Percentiles rank a stretch among this genome's conserved stretches.
Evolutionary conservation across 257 asterid genomes (phyloP).

Genomic region (Galeopsis tetrahit): DNA sequence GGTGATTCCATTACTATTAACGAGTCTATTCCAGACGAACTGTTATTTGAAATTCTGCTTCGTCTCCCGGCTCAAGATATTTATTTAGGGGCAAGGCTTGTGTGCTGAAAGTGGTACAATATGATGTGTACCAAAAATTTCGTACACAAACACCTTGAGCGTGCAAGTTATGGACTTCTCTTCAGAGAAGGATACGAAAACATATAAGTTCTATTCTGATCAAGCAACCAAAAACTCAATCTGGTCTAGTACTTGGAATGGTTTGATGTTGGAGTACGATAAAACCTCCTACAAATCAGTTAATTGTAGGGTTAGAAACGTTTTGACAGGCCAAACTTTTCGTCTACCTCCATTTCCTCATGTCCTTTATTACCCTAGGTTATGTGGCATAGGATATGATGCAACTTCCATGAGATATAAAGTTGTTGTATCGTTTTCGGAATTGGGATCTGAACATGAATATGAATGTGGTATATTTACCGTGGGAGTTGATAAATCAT

Average conservation of each 20-base stretch:
- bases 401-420: background rate
- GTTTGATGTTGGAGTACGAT: background rate
- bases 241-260: background rate
- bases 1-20: background rate
- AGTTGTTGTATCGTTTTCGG: background rate
- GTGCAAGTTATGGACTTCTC: no score
- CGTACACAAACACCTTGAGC: background rate
- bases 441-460: no score
- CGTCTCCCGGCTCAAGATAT: conserved; percentile 6
- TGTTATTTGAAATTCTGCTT: background rate
- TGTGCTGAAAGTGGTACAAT: background rate
- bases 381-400: background rate
- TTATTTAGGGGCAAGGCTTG: background rate
- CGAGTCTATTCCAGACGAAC: background rate
- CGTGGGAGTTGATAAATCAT: background rate
- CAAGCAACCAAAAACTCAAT: no score
- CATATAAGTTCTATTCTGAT: no score
- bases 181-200: no score
- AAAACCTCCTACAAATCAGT: no score
- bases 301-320: background rate
- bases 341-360: background rate
- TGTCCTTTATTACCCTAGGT: background rate
- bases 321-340: background rate
- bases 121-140: background rate
- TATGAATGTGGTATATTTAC: background rate